Evolutionary conservation across 2,329 filamentous ascomycete genomes (phyloP).

Genomic region (Arthroderma sp.): DNA sequence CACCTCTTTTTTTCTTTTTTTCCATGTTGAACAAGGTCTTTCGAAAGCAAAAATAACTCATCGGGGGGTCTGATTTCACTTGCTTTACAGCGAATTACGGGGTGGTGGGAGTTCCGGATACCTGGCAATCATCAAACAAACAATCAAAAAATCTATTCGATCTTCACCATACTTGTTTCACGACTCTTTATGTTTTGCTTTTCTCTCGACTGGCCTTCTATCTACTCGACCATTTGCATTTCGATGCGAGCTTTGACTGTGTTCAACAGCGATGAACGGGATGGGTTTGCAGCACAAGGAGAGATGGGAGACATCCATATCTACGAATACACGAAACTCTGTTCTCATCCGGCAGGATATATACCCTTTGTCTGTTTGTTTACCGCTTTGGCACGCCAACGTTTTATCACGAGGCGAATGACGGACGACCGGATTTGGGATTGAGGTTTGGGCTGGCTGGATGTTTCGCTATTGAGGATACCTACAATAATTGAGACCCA

Average conservation of each 20-base stretch:
- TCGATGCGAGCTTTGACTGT: no score
- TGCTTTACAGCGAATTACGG: conserved; percentile 39
- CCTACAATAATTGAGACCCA: background rate
- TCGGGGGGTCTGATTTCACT: no score
- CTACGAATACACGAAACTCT: no score
- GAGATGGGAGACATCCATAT: conserved; percentile 9
- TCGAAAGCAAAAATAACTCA: no score
- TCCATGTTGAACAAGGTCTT: conserved; percentile 21
- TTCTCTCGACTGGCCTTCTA: no score
- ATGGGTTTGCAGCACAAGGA: conserved; percentile 8
- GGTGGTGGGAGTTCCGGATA: conserved; percentile 60
- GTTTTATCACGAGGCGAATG: conserved; percentile 1
- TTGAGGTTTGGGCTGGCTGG: conserved; percentile 3
- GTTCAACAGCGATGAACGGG: no score
- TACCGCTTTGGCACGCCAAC: background rate
- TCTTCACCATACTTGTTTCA: no score
- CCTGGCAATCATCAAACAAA: conserved; percentile 48
- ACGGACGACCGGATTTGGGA: background rate
- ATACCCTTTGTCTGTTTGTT: background rate
- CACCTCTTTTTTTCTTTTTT: conserved; percentile 16
- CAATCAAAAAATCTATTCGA: no score
- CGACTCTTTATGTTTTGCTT: no score
- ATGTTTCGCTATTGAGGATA: conserved; percentile 10
- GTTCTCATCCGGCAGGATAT: no score
- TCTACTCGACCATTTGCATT: no score